Conservation (phyloP, 73 alveolate species). For the Tetrahymena borealis region DNA sequence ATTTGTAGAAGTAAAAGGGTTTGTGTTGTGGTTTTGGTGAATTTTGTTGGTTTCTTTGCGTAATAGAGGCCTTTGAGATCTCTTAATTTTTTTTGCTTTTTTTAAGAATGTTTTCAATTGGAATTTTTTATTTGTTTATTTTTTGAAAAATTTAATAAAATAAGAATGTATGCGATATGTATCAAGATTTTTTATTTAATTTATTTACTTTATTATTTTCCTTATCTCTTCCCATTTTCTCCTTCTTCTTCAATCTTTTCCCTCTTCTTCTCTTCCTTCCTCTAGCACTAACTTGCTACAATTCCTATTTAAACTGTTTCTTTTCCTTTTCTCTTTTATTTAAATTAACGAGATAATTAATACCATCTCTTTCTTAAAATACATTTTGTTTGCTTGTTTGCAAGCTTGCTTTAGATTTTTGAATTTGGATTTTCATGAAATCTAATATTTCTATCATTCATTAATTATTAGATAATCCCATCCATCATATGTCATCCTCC, state of each 20-base stretch:
- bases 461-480: too few relatives aligned
- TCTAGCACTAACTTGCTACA: neutral
- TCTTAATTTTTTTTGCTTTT: neutral
- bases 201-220: neutral
- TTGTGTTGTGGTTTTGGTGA: neutral
- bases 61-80: neutral
- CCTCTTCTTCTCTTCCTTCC: neutral
- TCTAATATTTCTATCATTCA: too few relatives aligned
- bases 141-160: neutral
- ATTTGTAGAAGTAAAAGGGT: too few relatives aligned
- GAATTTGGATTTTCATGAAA: too few relatives aligned
- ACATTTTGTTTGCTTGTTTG: too few relatives aligned
- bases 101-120: neutral
- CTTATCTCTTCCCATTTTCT: neutral
- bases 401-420: too few relatives aligned
- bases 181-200: neutral
- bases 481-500: too few relatives aligned
- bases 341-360: too few relatives aligned
- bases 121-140: neutral
- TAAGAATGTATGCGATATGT: neutral
- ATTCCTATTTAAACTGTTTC: neutral
- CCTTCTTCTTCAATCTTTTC: neutral
- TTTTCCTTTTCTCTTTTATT: neutral
- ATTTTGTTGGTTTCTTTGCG: neutral
- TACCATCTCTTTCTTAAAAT: too few relatives aligned